A percentile compares a stretch with the other conserved stretches of the same genome.
phyloP scores from a whole-genome alignment of 441 rosid species.

The Eruca vesicaria region DNA sequence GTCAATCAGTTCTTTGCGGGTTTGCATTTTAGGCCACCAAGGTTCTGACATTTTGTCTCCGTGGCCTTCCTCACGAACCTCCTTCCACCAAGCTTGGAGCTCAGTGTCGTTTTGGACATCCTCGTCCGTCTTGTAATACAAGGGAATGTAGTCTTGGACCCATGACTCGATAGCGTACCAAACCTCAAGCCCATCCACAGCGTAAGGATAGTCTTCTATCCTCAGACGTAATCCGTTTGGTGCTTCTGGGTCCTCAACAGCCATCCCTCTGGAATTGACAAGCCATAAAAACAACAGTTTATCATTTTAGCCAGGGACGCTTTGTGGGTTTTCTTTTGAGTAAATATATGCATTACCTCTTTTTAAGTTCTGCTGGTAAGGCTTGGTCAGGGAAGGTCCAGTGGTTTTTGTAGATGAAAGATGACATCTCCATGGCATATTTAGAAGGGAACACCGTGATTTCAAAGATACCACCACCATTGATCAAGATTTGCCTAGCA shows the following conservation, averaged over 20 bases:
- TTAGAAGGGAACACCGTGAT: slow-evolving; percentile 61
- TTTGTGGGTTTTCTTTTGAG: too few relatives aligned
- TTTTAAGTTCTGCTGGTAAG: slow-evolving; percentile 77
- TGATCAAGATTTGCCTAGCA: slow-evolving; percentile 68
- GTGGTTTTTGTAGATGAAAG: slow-evolving; percentile 50
- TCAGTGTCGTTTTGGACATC: slow-evolving; percentile 49
- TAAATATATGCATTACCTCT: slow-evolving; percentile 45
- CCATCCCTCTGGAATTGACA: slow-evolving; percentile 63
- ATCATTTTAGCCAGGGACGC: not conserved
- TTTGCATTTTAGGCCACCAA: slow-evolving; percentile 78
- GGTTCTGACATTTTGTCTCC: slow-evolving; percentile 67
- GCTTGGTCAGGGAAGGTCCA: slow-evolving; percentile 87
- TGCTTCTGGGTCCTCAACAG: slow-evolving; percentile 62
- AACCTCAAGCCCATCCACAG: slow-evolving; percentile 68
- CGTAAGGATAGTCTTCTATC: slow-evolving; percentile 85
- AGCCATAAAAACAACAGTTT: not conserved
- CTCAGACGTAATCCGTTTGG: slow-evolving; percentile 62
- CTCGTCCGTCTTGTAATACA: slow-evolving; percentile 56
- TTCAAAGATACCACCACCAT: slow-evolving; percentile 80
- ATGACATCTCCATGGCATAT: slow-evolving; percentile 87
- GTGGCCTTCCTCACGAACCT: slow-evolving; percentile 63
- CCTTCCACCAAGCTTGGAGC: slow-evolving; percentile 82
- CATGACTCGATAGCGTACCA: slow-evolving; percentile 71
- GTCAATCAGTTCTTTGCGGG: slow-evolving; percentile 45
- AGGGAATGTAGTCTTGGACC: slow-evolving; percentile 54